Conservation (phyloP, 129 eudicot species). For the Flaveria ramosissima region DNA sequence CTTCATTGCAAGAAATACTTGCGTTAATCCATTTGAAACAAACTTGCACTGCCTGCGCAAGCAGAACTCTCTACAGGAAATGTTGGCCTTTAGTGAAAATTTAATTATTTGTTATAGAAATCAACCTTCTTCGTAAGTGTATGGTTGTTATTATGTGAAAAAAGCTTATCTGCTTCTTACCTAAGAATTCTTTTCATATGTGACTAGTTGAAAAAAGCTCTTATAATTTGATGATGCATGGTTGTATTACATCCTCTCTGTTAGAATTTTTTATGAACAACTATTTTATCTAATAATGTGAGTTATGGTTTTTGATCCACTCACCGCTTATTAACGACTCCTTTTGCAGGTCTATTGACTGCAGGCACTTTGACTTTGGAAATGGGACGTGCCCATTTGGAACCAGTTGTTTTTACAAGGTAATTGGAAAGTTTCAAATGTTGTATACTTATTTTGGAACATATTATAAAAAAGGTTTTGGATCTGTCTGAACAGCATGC, state of each 20-base stretch:
- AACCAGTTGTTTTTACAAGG: slow-evolving; percentile 97
- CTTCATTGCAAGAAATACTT: too few relatives aligned
- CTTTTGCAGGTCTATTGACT: slow-evolving; percentile 85
- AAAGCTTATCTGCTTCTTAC: too few relatives aligned
- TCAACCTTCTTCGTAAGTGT: too few relatives aligned
- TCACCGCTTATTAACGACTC: slow-evolving; percentile 2
- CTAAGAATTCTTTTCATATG: background rate
- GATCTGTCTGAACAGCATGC: slow-evolving; percentile 64
- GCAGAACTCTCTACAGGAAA: too few relatives aligned
- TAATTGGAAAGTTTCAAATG: slow-evolving; percentile 22
- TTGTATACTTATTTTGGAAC: background rate
- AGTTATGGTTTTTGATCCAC: background rate
- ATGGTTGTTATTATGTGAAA: too few relatives aligned
- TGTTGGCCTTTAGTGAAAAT: too few relatives aligned
- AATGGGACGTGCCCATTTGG: slow-evolving; percentile 95
- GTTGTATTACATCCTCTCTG: background rate
- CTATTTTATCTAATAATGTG: background rate
- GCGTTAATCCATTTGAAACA: too few relatives aligned
- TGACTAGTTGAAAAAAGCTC: background rate
- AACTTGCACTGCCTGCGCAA: background rate
- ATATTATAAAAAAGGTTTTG: slow-evolving; percentile 2
- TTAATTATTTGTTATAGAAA: too few relatives aligned
- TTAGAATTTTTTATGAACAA: background rate
- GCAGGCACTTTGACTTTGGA: slow-evolving; percentile 93
- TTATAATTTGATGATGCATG: slow-evolving; percentile 3